Percentiles rank a stretch among this genome's conserved stretches.
Evolutionary conservation across 2,329 filamentous ascomycete genomes (phyloP).

Genomic region (Fusarium pseudonygamai): DNA sequence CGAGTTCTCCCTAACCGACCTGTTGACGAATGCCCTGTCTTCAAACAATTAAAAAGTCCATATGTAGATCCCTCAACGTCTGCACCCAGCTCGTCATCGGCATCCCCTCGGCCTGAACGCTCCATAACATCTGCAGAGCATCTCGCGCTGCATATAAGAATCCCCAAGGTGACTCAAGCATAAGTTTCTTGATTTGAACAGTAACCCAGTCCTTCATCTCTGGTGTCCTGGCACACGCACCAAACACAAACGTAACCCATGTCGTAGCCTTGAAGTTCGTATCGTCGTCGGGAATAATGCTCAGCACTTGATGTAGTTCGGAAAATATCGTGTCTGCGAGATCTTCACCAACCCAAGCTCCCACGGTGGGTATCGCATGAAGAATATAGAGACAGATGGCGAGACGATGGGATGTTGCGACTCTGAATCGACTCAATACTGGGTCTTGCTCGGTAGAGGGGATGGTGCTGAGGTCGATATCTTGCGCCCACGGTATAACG

Average conservation of each 20-base stretch:
- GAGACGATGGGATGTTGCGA: constrained; percentile 55
- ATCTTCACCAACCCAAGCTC: constrained; percentile 38
- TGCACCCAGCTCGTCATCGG: constrained; percentile 54
- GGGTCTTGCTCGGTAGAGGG: constrained; percentile 48
- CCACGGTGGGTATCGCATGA: constrained; percentile 49
- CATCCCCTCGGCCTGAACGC: constrained; percentile 46
- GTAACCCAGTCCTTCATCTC: constrained; percentile 59
- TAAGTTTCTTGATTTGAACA: constrained; percentile 53
- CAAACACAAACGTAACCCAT: constrained; percentile 66
- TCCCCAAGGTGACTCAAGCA: constrained; percentile 57
- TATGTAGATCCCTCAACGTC: constrained; percentile 52
- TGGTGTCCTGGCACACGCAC: constrained; percentile 58
- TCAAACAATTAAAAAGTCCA: constrained; percentile 54
- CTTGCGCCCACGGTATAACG: constrained; percentile 53
- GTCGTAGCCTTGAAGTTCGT: constrained; percentile 65
- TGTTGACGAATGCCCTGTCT: constrained; percentile 30
- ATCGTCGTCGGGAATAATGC: constrained; percentile 58
- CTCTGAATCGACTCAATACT: constrained; percentile 50
- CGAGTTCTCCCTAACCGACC: too few relatives aligned
- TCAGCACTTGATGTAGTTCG: constrained; percentile 59
- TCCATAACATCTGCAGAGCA: constrained; percentile 57
- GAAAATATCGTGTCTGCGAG: constrained; percentile 50
- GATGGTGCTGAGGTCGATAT: constrained; percentile 48
- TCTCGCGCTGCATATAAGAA: constrained; percentile 59
- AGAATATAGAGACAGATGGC: constrained; percentile 59